phyloP scores from a whole-genome alignment of 2,329 filamentous ascomycete genomes.

The Fusarium decemcellulare region DNA sequence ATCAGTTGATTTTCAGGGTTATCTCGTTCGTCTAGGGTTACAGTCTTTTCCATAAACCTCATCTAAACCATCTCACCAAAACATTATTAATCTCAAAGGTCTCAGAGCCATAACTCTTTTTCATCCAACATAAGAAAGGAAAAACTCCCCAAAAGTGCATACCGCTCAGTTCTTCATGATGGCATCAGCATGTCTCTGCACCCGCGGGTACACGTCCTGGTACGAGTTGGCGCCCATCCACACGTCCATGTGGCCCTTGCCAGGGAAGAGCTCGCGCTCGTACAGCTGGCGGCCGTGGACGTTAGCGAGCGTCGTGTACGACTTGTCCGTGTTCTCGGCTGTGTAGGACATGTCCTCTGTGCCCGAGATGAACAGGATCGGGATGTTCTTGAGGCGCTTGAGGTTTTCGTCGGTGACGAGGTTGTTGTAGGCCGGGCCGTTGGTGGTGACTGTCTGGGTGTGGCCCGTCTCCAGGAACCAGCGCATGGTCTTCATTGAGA shows the following conservation, averaged over 20 bases:
- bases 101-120: too few relatives aligned
- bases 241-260: slow-evolving; percentile 44
- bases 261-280: slow-evolving; percentile 43
- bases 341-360: slow-evolving; percentile 40
- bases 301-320: slow-evolving; percentile 40
- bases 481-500: slow-evolving; percentile 70
- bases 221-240: slow-evolving; percentile 44
- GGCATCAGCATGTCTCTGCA: slow-evolving; percentile 26
- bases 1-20: too few relatives aligned
- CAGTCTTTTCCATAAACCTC: too few relatives aligned
- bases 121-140: too few relatives aligned
- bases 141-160: too few relatives aligned
- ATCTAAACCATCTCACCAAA: too few relatives aligned
- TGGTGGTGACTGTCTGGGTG: slow-evolving; percentile 65
- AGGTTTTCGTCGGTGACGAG: slow-evolving; percentile 68
- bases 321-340: slow-evolving; percentile 43
- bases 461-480: slow-evolving; percentile 71
- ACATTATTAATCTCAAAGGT: too few relatives aligned
- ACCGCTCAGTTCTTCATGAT: background rate
- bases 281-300: slow-evolving; percentile 42
- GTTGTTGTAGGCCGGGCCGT: slow-evolving; percentile 56
- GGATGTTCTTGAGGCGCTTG: slow-evolving; percentile 63
- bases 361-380: slow-evolving; percentile 58
- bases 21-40: too few relatives aligned
- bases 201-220: slow-evolving; percentile 41